Evolutionary conservation across 306 rosid species (phyloP).

Genomic region (Abrus precatorius): DNA sequence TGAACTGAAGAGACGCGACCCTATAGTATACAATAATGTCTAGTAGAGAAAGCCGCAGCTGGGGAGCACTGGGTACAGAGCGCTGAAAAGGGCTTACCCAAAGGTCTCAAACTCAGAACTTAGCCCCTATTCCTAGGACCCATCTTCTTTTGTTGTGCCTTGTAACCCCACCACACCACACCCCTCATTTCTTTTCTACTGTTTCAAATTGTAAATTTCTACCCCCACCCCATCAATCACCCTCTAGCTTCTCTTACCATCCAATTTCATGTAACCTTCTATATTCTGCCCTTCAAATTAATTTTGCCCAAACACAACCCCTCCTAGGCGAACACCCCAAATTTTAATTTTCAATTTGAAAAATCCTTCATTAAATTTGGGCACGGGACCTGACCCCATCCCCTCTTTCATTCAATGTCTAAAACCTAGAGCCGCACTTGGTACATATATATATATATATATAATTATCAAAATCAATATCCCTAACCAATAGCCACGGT

Average conservation of each 20-base stretch:
- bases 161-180: constrained; percentile 31
- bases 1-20: background rate
- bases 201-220: background rate
- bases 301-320: background rate
- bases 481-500: constrained; percentile 40
- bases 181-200: background rate
- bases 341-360: background rate
- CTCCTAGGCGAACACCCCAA: background rate
- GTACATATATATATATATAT: background rate
- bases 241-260: background rate
- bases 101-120: background rate
- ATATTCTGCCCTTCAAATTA: background rate
- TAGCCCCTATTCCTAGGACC: constrained; percentile 23
- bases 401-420: constrained; percentile 44
- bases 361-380: constrained; percentile 54
- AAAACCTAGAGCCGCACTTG: constrained; percentile 53
- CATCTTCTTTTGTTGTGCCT: background rate
- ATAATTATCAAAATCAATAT: constrained; percentile 9
- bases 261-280: background rate
- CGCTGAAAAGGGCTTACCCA: background rate
- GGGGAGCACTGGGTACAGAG: constrained; percentile 3
- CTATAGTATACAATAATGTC: background rate
- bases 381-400: constrained; percentile 62
- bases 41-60: background rate
- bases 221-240: background rate